Percentiles rank a stretch among this genome's conserved stretches.
Evolutionary conservation across 306 rosid genomes (phyloP).

Genomic region (Trifolium fragiferum): DNA sequence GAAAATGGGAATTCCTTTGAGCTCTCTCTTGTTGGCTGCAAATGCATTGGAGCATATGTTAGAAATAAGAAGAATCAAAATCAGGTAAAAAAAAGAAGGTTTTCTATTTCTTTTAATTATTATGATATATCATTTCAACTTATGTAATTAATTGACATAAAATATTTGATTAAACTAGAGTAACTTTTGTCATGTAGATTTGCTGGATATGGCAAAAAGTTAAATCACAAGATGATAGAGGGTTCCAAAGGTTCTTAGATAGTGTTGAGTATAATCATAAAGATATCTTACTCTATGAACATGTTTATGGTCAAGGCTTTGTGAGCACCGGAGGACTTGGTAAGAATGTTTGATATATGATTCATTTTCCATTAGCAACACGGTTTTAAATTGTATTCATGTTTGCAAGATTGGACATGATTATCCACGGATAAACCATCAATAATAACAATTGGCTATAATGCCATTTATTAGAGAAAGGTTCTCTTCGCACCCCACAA

Average conservation of each 20-base stretch:
- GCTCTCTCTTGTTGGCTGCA: constrained; percentile 85
- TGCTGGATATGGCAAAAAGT: constrained; percentile 86
- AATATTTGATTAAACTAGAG: constrained; percentile 1
- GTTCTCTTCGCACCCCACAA: too few relatives aligned
- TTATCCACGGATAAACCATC: background rate
- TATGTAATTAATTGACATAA: constrained; percentile 6
- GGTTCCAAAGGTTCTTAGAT: constrained; percentile 70
- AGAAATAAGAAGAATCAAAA: constrained; percentile 91
- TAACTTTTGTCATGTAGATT: constrained; percentile 57
- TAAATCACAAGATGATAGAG: constrained; percentile 56
- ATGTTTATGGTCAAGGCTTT: constrained; percentile 68
- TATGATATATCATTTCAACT: background rate
- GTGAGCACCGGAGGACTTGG: constrained; percentile 87
- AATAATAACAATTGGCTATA: background rate
- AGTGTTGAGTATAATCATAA: constrained; percentile 62
- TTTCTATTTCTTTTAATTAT: background rate
- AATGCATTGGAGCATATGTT: constrained; percentile 97
- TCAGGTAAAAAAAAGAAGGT: constrained; percentile 60
- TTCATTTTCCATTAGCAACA: constrained; percentile 10
- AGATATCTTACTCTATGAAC: constrained; percentile 60
- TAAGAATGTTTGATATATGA: constrained; percentile 30
- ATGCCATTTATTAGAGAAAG: too few relatives aligned
- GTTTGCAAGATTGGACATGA: background rate
- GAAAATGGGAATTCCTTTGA: constrained; percentile 69
- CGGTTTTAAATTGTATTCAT: too few relatives aligned